Base-by-base conservation (phyloP, 1,284 basidiomycete species). In the Macrocybe sp. region DNA sequence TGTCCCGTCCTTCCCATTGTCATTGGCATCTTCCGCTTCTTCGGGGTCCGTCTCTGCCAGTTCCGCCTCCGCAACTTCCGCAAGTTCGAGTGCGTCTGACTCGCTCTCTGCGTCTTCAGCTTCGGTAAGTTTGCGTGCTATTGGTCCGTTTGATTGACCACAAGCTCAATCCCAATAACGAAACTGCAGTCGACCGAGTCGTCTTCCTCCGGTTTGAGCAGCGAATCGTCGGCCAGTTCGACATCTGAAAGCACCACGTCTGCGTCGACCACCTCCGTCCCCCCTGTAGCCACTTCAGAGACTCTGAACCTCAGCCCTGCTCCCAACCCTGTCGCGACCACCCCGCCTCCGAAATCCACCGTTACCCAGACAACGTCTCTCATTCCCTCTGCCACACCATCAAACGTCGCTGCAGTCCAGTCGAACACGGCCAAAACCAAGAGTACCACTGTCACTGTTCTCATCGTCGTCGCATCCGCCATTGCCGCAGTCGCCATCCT, bases 401-500 rank as follows among this genome's bases (percentile, higher is more conserved):
- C 64, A 1, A 49, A 64, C 10, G 39, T 52, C 3, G 54, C 55
- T 28, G 54, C 53, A 37, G 51, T 41, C 47, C 57, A 54, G 47
- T 58, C 55, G 33, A 59, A 75, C 45, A 66, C 75, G 40, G 52
- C 61, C 41, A 76, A 74, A 57, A 73, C 75, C 41, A 80, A 84
- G 35, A 73, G 82, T 53, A 83, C 82, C 16, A 81, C 86, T 4
- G 62, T 90, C 48, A 90, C 86, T 22, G 73, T 81, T 42, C 72
- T 94, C 57, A 83, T 90, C 55, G 79, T 82, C 37, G 72, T 89
- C 43, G 88, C 81, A 7, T 74, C 81, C 4, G 79, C 76, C 39
- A 62, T 92, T 39, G 91, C 82, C 54, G 81, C 77, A 36, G 65
- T 83, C 33, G 75, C 76, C 45, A 79, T 91, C 54, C 74, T 85